Conservation (phyloP, 2,329 filamentous ascomycete genomes). For the Ophiostoma triangulosporum region DNA sequence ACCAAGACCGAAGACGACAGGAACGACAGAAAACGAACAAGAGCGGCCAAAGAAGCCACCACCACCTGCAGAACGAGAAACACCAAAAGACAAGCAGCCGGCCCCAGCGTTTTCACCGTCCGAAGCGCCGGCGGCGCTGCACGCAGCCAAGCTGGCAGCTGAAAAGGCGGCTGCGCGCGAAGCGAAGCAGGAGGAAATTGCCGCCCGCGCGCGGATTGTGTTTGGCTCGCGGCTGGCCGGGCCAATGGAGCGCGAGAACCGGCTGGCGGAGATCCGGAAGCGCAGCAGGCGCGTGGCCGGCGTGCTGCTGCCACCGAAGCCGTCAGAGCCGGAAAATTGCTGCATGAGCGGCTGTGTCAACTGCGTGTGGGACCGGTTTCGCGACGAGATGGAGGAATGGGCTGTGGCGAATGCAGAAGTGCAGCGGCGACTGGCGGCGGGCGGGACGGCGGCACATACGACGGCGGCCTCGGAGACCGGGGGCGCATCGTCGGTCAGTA, state of each 20-base stretch:
- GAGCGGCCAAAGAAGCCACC: constrained; percentile 1
- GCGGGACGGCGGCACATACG: neutral
- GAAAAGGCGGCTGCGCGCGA: neutral
- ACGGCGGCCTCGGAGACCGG: neutral
- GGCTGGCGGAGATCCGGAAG: constrained; percentile 41
- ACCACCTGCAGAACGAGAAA: constrained; percentile 5
- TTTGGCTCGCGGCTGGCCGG: constrained; percentile 72
- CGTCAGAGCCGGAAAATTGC: constrained; percentile 90
- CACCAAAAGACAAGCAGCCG: constrained; percentile 7
- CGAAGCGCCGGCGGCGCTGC: constrained; percentile 15
- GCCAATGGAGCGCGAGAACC: constrained; percentile 53
- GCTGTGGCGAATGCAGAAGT: constrained; percentile 52
- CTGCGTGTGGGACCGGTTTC: constrained; percentile 87
- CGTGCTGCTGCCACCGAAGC: constrained; percentile 67
- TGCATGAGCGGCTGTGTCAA: constrained; percentile 98
- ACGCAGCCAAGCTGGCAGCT: constrained; percentile 7
- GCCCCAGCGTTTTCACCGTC: constrained; percentile 15
- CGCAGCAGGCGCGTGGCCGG: constrained; percentile 59
- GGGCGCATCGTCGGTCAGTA: constrained; percentile 28
- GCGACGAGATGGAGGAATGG: constrained; percentile 90
- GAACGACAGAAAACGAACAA: neutral
- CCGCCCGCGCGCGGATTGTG: constrained; percentile 51
- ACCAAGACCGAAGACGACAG: constrained; percentile 13
- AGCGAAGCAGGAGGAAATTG: constrained; percentile 19
- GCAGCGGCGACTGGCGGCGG: constrained; percentile 31